A percentile compares a stretch with the other conserved stretches of the same genome.
Evolutionary conservation across 2,329 filamentous ascomycete genomes (phyloP).

Genomic region (Phyllosticta paracitricarpa): DNA sequence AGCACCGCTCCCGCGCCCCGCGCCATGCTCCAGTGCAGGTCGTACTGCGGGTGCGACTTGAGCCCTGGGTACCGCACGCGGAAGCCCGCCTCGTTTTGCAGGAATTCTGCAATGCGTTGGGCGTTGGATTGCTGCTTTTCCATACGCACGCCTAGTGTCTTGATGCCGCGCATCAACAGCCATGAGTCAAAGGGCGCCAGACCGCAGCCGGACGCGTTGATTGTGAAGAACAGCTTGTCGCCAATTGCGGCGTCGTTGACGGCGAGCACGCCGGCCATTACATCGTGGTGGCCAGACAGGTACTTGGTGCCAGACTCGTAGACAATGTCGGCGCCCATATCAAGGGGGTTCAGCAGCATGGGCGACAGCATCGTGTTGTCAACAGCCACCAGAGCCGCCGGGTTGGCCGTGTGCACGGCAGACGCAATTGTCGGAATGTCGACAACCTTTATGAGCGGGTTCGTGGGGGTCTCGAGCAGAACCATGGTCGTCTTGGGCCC

Average conservation of each 20-base stretch:
- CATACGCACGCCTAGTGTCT: slow-evolving; percentile 95
- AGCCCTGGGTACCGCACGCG: slow-evolving; percentile 90
- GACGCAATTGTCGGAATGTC: slow-evolving; percentile 75
- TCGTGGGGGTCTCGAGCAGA: slow-evolving; percentile 89
- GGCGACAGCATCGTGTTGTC: slow-evolving; percentile 99
- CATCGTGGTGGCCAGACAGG: slow-evolving; percentile 92
- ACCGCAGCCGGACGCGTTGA: slow-evolving; percentile 92
- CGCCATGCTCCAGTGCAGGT: slow-evolving; percentile 90
- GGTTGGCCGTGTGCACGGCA: slow-evolving; percentile 66
- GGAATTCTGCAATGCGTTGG: slow-evolving; percentile 80
- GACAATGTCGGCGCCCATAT: slow-evolving; percentile 88
- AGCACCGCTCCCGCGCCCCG: slow-evolving; percentile 88
- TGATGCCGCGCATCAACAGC: slow-evolving; percentile 88
- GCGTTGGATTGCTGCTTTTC: slow-evolving; percentile 95
- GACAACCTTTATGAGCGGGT: slow-evolving; percentile 95
- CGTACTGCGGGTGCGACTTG: slow-evolving; percentile 91
- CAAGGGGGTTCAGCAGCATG: slow-evolving; percentile 84
- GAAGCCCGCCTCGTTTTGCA: slow-evolving; percentile 76
- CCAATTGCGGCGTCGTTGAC: slow-evolving; percentile 73
- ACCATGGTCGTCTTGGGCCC: slow-evolving; percentile 86
- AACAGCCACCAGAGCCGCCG: slow-evolving; percentile 73
- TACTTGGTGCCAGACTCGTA: slow-evolving; percentile 99
- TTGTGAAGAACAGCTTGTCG: slow-evolving; percentile 90
- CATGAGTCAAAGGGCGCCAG: slow-evolving; percentile 93
- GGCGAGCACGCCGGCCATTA: slow-evolving; percentile 96